Percentiles rank a stretch among this genome's conserved stretches.
Conservation (phyloP, 306 rosid species). For the Argentina anserina region DNA sequence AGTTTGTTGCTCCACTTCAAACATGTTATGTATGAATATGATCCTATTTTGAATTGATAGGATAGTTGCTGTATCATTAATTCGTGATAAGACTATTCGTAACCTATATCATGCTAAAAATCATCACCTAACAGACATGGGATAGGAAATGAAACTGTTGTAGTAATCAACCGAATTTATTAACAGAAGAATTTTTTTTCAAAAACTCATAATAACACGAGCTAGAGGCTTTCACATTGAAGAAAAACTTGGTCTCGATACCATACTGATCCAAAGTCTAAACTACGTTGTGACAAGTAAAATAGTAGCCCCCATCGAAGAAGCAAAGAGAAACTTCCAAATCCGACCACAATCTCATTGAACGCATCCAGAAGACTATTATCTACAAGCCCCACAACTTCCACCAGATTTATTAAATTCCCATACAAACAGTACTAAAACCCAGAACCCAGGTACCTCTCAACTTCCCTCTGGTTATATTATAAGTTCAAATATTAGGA, state of each 20-base stretch:
- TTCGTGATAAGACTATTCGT: background rate
- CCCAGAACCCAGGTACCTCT: background rate
- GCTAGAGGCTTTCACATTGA: no score
- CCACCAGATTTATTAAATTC: background rate
- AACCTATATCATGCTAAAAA: background rate
- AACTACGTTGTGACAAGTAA: conserved; percentile 34
- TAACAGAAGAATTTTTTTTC: background rate
- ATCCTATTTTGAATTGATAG: background rate
- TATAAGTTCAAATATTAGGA: conserved; percentile 28
- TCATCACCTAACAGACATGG: background rate
- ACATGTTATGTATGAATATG: no score
- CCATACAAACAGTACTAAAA: background rate
- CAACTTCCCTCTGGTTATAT: conserved; percentile 33
- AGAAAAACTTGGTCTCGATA: no score
- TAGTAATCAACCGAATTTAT: background rate
- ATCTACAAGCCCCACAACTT: background rate
- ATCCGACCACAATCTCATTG: background rate
- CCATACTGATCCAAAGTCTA: background rate
- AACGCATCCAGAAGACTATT: conserved; percentile 22
- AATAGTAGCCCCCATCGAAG: conserved; percentile 22
- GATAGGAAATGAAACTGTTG: background rate
- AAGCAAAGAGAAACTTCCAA: conserved; percentile 3
- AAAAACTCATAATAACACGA: no score
- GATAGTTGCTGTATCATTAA: background rate
- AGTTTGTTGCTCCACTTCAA: no score